Evolutionary conservation across 176 grass and related monocot genomes (phyloP), one percentile per base, ranked within the genome.

Genomic region (Aegilops speltoides): DNA sequence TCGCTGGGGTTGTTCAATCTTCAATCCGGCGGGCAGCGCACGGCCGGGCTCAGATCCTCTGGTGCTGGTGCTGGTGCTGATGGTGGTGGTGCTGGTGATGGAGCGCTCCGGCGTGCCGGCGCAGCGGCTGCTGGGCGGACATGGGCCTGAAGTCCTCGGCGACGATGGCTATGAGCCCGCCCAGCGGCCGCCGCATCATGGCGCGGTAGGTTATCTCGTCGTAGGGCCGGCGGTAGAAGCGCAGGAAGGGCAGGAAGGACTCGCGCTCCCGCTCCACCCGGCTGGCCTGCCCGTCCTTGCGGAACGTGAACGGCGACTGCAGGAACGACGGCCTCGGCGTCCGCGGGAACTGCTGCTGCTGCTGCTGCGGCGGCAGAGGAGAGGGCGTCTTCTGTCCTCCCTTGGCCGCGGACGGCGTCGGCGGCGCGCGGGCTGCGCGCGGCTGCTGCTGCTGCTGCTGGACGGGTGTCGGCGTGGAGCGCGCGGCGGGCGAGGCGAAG

Each of bases 291-390:
- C 86, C 94, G 43, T 98, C 92, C 79, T 88, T 93, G 8, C 84
- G 88, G 91, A 98, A 98, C 34, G 86, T 86, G 85, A 97, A 99
- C 6, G 97, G 97, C 17, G 94, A 97, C 80, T 94, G 97, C 68
- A 99, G 89, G 90, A 99, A 99, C 54, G 97, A 97, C 73, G 97
- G 97, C 37, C 89, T 88, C 65, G 94, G 97, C 81, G 97, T 99
- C 80, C 92, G 80, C 31, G 92, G 97, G 45, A 87, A 88, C 84
- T 89, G 93, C 87, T 81, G 88, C 14, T 26, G 69, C 17, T 0
- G 85, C 22, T 8, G 66, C 37, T 1, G 37, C 37, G 8, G 37
- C 50, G 70, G 82, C 26, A 48, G 82, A 14, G 74, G 84, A 13
- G 77, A 75, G 8, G 86, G 92, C 0, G 83, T 77, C 79, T 87